Evolutionary conservation across 2,329 filamentous ascomycete genomes (phyloP).

Genomic region (Fusarium dimerum): DNA sequence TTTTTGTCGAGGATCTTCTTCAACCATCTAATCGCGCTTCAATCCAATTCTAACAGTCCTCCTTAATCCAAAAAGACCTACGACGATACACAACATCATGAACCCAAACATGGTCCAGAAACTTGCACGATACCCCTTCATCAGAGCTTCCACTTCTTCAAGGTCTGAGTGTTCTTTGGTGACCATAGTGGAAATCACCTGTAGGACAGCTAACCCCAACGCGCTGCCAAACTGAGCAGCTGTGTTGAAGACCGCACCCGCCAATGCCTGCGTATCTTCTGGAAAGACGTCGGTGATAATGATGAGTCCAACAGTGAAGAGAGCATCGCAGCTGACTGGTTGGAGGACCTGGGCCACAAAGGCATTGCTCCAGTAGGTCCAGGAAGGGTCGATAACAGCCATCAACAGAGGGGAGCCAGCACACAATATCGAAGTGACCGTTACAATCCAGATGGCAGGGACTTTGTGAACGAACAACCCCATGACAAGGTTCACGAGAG

Average conservation of each 20-base stretch:
- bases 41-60: constrained; percentile 46
- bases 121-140: constrained; percentile 48
- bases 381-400: constrained; percentile 50
- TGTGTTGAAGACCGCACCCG: constrained; percentile 60
- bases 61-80: constrained; percentile 41
- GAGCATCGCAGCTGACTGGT: constrained; percentile 37
- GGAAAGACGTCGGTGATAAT: constrained; percentile 56
- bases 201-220: constrained; percentile 50
- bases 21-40: constrained; percentile 35
- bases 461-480: constrained; percentile 47
- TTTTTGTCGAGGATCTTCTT: background rate
- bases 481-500: constrained; percentile 43
- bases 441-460: constrained; percentile 40
- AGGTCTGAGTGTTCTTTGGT: constrained; percentile 33
- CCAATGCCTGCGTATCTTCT: constrained; percentile 53
- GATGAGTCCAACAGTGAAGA: constrained; percentile 56
- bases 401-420: constrained; percentile 53
- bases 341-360: constrained; percentile 46
- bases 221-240: constrained; percentile 56
- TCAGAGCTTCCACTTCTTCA: constrained; percentile 32
- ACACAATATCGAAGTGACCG: constrained; percentile 42
- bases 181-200: constrained; percentile 42
- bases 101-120: constrained; percentile 51
- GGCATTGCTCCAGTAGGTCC: constrained; percentile 52
- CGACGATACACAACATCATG: constrained; percentile 39